phyloP scores from a whole-genome alignment of 1,139 yeast genomes.

The Candida sp. region DNA sequence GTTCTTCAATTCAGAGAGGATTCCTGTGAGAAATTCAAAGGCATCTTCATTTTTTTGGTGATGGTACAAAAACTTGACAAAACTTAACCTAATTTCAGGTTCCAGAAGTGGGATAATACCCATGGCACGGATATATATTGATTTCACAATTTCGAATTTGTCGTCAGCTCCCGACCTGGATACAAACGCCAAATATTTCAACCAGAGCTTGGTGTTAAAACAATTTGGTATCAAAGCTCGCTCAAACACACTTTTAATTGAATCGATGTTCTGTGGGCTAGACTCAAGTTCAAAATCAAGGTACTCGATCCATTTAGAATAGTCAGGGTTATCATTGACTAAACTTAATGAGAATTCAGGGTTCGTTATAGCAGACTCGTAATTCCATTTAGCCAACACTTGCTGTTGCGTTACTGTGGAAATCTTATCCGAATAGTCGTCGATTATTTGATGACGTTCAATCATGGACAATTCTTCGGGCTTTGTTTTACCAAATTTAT shows the following conservation, averaged over 20 bases:
- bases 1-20: constrained; percentile 20
- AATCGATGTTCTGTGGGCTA: background rate
- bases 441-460: constrained; percentile 36
- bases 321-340: constrained; percentile 23
- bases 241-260: constrained; percentile 42
- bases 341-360: constrained; percentile 38
- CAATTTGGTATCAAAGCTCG: constrained; percentile 61
- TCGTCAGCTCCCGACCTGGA: constrained; percentile 10
- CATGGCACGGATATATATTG: constrained; percentile 40
- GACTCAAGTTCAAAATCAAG: constrained; percentile 38
- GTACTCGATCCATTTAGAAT: constrained; percentile 50
- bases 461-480: constrained; percentile 22
- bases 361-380: constrained; percentile 48
- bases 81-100: constrained; percentile 36
- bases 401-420: constrained; percentile 45
- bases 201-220: constrained; percentile 51
- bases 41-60: constrained; percentile 18
- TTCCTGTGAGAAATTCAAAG: constrained; percentile 25
- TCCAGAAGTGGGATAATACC: constrained; percentile 43
- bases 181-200: constrained; percentile 48
- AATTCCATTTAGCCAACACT: constrained; percentile 60
- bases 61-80: constrained; percentile 29
- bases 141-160: constrained; percentile 20
- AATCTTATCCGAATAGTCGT: constrained; percentile 37
- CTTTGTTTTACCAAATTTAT: constrained; percentile 17